Evolutionary conservation across 805 yeast genomes (phyloP), one percentile per base, ranked within the genome.

Genomic region (Debaryomyces hansenii): DNA sequence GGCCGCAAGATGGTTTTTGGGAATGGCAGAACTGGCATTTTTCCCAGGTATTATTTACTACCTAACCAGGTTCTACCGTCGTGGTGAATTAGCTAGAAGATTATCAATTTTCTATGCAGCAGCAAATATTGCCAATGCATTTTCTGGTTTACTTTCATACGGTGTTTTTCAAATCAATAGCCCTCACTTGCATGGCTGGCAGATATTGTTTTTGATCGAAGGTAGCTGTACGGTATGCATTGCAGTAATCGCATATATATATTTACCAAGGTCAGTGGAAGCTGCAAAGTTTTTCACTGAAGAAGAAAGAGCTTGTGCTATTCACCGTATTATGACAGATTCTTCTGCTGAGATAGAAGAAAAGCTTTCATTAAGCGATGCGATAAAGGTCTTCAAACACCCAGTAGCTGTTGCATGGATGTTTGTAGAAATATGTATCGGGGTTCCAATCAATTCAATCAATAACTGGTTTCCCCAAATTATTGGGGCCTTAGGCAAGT

Each of bases 381-480:
- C 79, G 9, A 48, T 74, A 24, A 63, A 65, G 46, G 77, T 75
- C 8, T 74, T 76, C 51, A 61, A 60, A 37, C 77, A 73, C 49
- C 81, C 81, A 5, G 67, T 74, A 7, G 64, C 72, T 9, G 51
- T 71, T 42, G 69, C 67, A 9, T 76, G 80, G 80, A 58, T 76
- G 63, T 56, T 74, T 20, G 62, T 64, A 32, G 79, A 76, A 61
- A 57, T 75, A 38, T 61, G 69, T 35, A 67, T 75, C 39, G 80
- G 79, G 45, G 80, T 76, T 20, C 80, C 80, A 2, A 57, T 76
- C 29, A 74, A 72, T 48, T 73, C 78, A n/a, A 67, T 72, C 47
- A 70, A 71, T 45, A 74, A 72, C 55, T 74, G 78, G 78, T 72
- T 75, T 50, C 80, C 81, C 3, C 80, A 75, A 52, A 71, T 71